Evolutionary conservation across 2,329 filamentous ascomycete species (phyloP).

Genomic region (Botrytis paeoniae): DNA sequence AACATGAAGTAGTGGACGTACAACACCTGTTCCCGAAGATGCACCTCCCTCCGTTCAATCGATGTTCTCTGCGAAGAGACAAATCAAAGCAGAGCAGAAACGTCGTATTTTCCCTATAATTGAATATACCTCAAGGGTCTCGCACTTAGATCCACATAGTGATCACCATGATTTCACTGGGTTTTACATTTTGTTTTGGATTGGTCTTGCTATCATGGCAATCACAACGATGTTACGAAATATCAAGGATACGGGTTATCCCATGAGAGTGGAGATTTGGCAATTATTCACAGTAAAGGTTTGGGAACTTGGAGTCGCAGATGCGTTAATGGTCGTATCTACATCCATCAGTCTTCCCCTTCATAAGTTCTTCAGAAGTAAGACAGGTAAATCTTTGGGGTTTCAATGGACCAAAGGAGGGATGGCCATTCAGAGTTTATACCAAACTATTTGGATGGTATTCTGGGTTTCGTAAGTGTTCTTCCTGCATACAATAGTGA

Average conservation of each 20-base stretch:
- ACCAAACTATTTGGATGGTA: conserved; percentile 73
- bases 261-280: conserved; percentile 84
- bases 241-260: conserved; percentile 87
- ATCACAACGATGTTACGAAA: conserved; percentile 92
- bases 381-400: conserved; percentile 47
- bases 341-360: conserved; percentile 71
- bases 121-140: conserved; percentile 85
- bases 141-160: conserved; percentile 89
- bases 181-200: conserved; percentile 99
- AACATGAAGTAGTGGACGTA: conserved; percentile 60
- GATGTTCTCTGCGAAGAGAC: conserved; percentile 79
- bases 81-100: conserved; percentile 75
- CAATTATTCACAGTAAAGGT: conserved; percentile 82
- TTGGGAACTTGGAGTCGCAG: conserved; percentile 79
- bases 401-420: conserved; percentile 75
- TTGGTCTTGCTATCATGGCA: conserved; percentile 93
- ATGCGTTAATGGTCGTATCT: conserved; percentile 78
- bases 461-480: conserved; percentile 68
- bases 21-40: conserved; percentile 81
- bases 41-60: conserved; percentile 89
- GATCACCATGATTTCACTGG: conserved; percentile 93
- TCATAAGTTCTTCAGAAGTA: conserved; percentile 62
- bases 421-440: conserved; percentile 78
- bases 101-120: conserved; percentile 89
- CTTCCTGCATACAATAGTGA: background rate